Evolutionary conservation across 768 basidiomycete genomes (phyloP), one percentile per base, ranked within the genome.

Genomic region (Leucosporidium creatinivorum): DNA sequence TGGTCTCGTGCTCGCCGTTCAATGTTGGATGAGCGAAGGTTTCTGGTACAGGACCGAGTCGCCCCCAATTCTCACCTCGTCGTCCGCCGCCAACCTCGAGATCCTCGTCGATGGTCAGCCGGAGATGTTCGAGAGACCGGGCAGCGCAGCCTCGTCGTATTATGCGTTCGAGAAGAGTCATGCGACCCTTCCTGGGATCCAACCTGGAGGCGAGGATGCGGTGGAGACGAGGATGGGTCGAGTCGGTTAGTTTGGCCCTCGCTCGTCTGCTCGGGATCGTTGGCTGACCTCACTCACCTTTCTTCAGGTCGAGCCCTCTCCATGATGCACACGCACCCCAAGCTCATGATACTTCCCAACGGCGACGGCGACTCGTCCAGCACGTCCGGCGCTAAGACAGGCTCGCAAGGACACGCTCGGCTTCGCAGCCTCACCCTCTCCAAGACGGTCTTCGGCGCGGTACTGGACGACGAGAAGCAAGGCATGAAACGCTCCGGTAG

Each of bases 351-450:
- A 7, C 64, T 72, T 19, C 61, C 66, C 36, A 25, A 23, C 17
- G 1, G 19, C 30, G 18, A 33, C 44, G 54, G 30, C 49, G 10
- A 18, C 57, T 1, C 49, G 60, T 1, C 17, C 49, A 30, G 4
- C 55, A 19, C 36, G 56, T 15, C 50, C 60, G 28, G 49, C 63
- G 33, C 44, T 44, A 56, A 64, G 50, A 26, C 66, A n/a, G n/a
- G n/a, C 0, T 50, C 66, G n/a, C 15, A 15, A 26, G 54, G 64
- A 0, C 70, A 68, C 64, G 58, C 36, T 5, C 70, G 70, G 7
- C 70, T 68, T 1, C 66, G 70, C 4, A 68, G 66, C 26, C 70
- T 71, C 51, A 71, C 67, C 48, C 58, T 71, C 30, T 44, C 65
- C 23, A 57, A 61, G 30, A 13, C 39, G 39, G 39, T 44, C 39